phyloP scores from a whole-genome alignment of 306 rosid genomes.

The Quercus rubra region DNA sequence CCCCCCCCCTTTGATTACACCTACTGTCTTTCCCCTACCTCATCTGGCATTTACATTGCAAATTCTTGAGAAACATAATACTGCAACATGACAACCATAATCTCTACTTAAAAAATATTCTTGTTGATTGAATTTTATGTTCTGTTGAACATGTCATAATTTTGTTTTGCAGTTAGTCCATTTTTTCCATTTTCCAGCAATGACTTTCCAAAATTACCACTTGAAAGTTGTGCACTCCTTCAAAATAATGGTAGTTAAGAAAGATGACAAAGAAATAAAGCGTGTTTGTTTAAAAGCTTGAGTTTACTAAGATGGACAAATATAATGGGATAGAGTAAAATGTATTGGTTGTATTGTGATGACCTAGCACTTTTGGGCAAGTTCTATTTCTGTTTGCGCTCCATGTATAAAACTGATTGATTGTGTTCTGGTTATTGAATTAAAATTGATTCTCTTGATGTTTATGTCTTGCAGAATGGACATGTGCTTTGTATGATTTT shows the following conservation, averaged over 20 bases:
- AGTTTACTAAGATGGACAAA: neutral
- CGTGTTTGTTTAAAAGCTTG: neutral
- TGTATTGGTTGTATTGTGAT: neutral
- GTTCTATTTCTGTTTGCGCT: neutral
- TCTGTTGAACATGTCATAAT: neutral
- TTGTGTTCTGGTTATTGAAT: constrained; percentile 10
- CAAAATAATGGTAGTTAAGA: neutral
- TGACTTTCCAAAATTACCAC: neutral
- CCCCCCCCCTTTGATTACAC: neutral
- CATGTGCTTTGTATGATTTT: constrained; percentile 61
- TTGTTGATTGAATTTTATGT: neutral
- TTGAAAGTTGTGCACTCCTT: neutral
- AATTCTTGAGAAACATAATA: neutral
- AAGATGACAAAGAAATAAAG: neutral
- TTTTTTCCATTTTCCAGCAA: neutral
- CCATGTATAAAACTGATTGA: neutral
- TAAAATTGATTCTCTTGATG: constrained; percentile 1
- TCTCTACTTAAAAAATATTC: neutral
- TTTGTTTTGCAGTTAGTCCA: neutral
- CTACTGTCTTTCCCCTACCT: neutral
- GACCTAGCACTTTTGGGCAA: neutral
- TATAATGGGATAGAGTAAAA: neutral
- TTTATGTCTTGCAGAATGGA: constrained; percentile 45
- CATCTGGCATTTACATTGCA: neutral
- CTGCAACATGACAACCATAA: neutral